Evolutionary conservation across 2,329 filamentous ascomycete genomes (phyloP), one percentile per base, ranked within the genome.

Genomic region (Bretziella fagacearum): DNA sequence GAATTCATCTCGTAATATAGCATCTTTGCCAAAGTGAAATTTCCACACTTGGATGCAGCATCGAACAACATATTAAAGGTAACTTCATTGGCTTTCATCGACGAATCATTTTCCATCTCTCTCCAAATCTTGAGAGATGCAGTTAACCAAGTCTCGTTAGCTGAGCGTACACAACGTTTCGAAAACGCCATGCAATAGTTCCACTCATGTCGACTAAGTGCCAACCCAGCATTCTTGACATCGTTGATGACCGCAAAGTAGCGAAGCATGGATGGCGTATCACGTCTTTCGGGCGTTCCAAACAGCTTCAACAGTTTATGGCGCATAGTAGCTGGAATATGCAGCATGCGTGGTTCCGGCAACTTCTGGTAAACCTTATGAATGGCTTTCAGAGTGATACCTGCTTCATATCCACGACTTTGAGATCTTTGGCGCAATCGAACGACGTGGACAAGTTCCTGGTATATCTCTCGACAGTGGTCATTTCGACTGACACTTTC

Each of bases 1-100:
- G 60, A 65, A 43, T 71, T 66, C 79, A 96, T 87, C 63, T 96
- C 87, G 48, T 75, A 69, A 55, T 87, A 77, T 8, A 96, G 74
- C 65, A 84, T 83, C 55, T 95, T 83, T 3, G 86, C 87, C 18
- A 96, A 73, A 1, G 69, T 67, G 54, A 82, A 93, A 57, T 93
- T 91, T 32, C 83, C 82, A 0, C 84, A 77, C 60, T 91, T 93
- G 54, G 84, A 75, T 1, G 91, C 85, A 8, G 85, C 73, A 57
- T 95, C 83, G 55, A 94, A 95, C 10, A 98, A 70, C 40, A 95
- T 81, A 58, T 91, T 94, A 62, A 98, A 93, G 0, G 89, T 93
- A n/a, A 86, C 79, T 42, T 76, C 70, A 54, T 81, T 82, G 29
- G 73, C 79, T 54, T 65, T 64, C 11, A 85, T 60, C 1, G 73